These are phyloP conservation scores for Colletotrichum horii DNA, from an alignment of 2,329 filamentous ascomycete genomes.

Conservation along the genomic window DNA sequence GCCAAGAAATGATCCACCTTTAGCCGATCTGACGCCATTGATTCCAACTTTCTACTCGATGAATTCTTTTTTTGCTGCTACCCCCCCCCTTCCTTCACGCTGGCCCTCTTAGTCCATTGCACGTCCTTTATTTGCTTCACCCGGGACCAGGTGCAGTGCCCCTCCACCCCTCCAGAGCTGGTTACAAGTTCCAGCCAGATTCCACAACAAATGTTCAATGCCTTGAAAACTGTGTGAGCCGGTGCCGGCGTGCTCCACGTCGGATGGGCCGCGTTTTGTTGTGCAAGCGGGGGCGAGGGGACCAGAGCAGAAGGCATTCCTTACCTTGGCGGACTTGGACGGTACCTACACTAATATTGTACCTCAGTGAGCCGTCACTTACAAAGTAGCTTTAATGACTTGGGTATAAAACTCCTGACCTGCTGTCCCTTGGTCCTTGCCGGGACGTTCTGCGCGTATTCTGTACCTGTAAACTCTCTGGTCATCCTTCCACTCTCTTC, in stretches of 20 bases:
- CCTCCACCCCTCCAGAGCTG: not conserved
- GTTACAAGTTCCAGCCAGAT: not conserved
- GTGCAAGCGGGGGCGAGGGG: not conserved
- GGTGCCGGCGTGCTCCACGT: not conserved
- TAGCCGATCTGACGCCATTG: conserved; percentile 21
- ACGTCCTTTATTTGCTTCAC: not conserved
- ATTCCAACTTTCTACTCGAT: not conserved
- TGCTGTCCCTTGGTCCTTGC: not conserved
- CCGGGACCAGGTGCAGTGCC: not conserved
- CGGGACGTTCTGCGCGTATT: not conserved
- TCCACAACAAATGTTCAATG: not conserved
- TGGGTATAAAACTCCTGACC: not conserved
- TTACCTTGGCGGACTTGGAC: not conserved
- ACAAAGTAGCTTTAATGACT: not conserved
- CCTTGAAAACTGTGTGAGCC: not conserved
- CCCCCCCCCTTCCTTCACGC: not conserved
- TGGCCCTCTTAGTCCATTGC: not conserved
- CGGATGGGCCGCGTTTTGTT: not conserved
- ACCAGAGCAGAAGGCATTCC: not conserved
- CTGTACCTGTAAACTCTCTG: not conserved
- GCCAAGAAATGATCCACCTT: conserved; percentile 15
- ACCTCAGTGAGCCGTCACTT: not conserved
- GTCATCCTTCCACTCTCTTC: not conserved
- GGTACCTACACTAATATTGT: not conserved
- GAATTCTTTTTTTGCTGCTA: not conserved